phyloP scores from a whole-genome alignment of 805 yeast species.

The Gaillardinia entomophila region DNA sequence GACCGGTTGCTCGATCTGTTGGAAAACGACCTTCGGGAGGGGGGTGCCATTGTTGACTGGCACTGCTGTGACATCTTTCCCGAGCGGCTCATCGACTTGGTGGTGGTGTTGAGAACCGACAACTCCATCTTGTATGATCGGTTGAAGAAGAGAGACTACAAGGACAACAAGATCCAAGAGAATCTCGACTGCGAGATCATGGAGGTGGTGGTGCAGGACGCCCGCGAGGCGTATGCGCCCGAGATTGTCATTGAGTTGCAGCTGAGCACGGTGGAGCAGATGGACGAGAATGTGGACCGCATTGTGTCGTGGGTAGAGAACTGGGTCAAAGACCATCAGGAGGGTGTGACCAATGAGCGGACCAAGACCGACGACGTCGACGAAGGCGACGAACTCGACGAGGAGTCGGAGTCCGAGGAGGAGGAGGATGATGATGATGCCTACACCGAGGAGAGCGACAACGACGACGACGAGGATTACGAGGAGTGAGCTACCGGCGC shows the following conservation, averaged over 20 bases:
- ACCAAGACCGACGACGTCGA: conserved; percentile 11
- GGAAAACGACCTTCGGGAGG: conserved; percentile 71
- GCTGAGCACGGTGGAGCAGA: conserved; percentile 67
- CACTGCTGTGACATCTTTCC: conserved; percentile 96
- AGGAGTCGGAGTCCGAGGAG: background rate
- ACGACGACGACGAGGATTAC: background rate
- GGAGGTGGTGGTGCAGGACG: conserved; percentile 87
- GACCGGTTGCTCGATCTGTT: conserved; percentile 78
- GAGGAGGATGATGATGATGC: background rate
- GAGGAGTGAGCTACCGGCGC: too few species aligned
- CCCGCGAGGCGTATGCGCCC: conserved; percentile 71
- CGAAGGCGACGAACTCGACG: conserved; percentile 4
- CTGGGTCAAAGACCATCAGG: conserved; percentile 59
- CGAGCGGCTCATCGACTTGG: conserved; percentile 85
- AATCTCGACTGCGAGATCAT: conserved; percentile 95
- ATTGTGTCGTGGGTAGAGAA: conserved; percentile 65
- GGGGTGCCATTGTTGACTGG: conserved; percentile 95
- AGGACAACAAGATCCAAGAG: conserved; percentile 78
- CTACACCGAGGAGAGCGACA: background rate
- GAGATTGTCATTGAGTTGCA: conserved; percentile 77
- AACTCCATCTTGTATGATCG: conserved; percentile 71
- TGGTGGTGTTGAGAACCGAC: conserved; percentile 79
- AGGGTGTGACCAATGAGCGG: conserved; percentile 53
- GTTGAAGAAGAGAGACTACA: conserved; percentile 68
- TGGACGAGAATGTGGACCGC: conserved; percentile 79